phyloP scores from a whole-genome alignment of 768 basidiomycete species.

The Podaxis sp. region DNA sequence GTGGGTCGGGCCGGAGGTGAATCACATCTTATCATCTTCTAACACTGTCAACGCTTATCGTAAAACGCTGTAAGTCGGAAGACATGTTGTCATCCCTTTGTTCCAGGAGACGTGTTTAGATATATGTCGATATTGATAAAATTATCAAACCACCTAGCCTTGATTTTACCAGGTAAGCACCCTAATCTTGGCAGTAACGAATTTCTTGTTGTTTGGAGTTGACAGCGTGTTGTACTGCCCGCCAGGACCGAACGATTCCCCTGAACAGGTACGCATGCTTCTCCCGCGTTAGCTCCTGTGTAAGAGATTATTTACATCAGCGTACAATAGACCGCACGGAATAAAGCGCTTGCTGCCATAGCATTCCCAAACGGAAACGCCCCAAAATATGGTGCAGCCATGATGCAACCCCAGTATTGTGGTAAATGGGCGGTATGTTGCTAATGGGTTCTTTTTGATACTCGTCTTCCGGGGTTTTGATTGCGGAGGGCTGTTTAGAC shows the following conservation, averaged over 20 bases:
- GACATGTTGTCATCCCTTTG: slow-evolving; percentile 43
- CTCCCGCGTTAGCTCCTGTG: background rate
- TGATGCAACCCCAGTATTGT: slow-evolving; percentile 66
- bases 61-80: slow-evolving; percentile 32
- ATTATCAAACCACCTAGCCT: slow-evolving; percentile 82
- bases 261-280: slow-evolving; percentile 55
- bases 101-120: slow-evolving; percentile 69
- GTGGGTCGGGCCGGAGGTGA: slow-evolving; percentile 61
- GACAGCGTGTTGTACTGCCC: background rate
- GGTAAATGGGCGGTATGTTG: slow-evolving; percentile 82
- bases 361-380: slow-evolving; percentile 59
- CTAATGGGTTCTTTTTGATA: background rate
- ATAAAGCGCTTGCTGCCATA: slow-evolving; percentile 58
- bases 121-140: slow-evolving; percentile 84
- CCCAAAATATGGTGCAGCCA: slow-evolving; percentile 62
- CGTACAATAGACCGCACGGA: slow-evolving; percentile 41
- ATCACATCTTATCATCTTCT: slow-evolving; percentile 20
- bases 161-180: slow-evolving; percentile 76
- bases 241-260: slow-evolving; percentile 64
- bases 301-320: background rate
- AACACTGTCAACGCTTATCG: slow-evolving; percentile 10
- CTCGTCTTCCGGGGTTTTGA: background rate
- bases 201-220: slow-evolving; percentile 3
- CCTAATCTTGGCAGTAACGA: background rate
- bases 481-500: slow-evolving; percentile 43